Conservation (phyloP, 768 basidiomycete genomes). For the Cystofilobasidium bisporidii region DNA sequence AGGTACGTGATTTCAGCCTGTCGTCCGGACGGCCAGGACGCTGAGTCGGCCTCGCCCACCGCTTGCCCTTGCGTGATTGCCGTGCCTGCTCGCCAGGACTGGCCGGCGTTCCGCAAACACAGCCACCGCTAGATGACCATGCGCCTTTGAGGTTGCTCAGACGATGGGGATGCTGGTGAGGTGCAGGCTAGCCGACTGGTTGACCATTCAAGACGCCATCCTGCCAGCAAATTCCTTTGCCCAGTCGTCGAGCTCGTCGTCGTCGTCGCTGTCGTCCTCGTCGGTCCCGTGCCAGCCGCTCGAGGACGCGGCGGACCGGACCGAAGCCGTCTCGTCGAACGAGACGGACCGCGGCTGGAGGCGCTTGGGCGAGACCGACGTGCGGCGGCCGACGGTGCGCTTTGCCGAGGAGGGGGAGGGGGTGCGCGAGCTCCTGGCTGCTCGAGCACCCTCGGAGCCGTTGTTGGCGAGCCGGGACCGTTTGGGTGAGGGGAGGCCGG, state of each 20-base stretch:
- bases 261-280: conserved; percentile 29
- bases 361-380: neutral
- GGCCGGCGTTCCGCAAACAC: neutral
- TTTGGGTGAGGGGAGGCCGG: neutral
- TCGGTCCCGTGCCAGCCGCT: conserved; percentile 29
- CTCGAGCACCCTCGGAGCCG: no score
- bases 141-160: no score
- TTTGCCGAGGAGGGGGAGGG: no score
- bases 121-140: neutral
- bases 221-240: conserved; percentile 18
- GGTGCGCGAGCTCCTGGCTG: no score
- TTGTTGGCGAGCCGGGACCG: neutral
- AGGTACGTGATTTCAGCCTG: no score
- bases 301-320: neutral
- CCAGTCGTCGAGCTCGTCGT: conserved; percentile 20
- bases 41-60: no score
- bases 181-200: no score
- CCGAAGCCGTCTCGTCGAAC: neutral
- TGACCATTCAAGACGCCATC: no score
- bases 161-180: no score
- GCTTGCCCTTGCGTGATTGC: no score
- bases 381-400: no score
- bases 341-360: neutral
- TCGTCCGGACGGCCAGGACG: no score
- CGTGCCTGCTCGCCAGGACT: neutral